A percentile compares a stretch with the other conserved stretches of the same genome.
Conservation (phyloP, 306 rosid genomes). For the Quercus dentata region DNA sequence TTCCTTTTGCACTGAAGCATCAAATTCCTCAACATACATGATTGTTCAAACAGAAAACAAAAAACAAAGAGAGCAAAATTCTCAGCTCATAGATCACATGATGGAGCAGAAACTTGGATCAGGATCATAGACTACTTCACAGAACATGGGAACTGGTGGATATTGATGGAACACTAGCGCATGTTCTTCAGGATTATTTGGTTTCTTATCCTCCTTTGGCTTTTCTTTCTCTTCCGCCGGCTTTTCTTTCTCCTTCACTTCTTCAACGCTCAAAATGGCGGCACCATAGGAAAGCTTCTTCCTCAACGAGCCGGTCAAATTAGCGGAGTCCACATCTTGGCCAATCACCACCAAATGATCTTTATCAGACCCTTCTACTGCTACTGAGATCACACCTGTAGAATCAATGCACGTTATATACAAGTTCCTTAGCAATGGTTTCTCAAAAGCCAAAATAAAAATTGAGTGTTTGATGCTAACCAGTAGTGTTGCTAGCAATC, state of each 20-base stretch:
- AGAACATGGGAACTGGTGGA: not conserved
- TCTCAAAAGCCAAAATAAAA: not conserved
- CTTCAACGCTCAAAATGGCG: slow-evolving; percentile 5
- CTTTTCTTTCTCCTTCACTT: not conserved
- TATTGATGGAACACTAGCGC: not conserved
- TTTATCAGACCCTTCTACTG: slow-evolving; percentile 23
- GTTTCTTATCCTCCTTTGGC: not conserved
- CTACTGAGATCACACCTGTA: slow-evolving; percentile 39
- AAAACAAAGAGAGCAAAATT: not conserved
- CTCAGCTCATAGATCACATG: not conserved
- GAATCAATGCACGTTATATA: not conserved
- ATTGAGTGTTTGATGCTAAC: not conserved
- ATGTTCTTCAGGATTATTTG: too few relatives aligned
- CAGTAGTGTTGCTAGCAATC: slow-evolving; percentile 21
- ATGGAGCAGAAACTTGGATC: not conserved
- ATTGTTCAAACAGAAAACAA: not conserved
- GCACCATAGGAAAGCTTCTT: slow-evolving; percentile 15
- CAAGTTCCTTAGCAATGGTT: not conserved
- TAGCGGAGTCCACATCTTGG: slow-evolving; percentile 1
- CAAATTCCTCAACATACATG: not conserved
- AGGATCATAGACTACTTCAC: not conserved
- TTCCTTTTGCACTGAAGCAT: not conserved
- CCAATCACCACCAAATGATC: slow-evolving; percentile 35
- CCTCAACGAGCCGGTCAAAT: slow-evolving; percentile 8
- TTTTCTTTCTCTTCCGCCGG: not conserved